A percentile compares a stretch with the other conserved stretches of the same genome.
These are phyloP conservation scores for Syncephalastrum racemosum DNA, from an alignment of 371 early-diverging fungal genomes.

Conservation along the genomic window DNA sequence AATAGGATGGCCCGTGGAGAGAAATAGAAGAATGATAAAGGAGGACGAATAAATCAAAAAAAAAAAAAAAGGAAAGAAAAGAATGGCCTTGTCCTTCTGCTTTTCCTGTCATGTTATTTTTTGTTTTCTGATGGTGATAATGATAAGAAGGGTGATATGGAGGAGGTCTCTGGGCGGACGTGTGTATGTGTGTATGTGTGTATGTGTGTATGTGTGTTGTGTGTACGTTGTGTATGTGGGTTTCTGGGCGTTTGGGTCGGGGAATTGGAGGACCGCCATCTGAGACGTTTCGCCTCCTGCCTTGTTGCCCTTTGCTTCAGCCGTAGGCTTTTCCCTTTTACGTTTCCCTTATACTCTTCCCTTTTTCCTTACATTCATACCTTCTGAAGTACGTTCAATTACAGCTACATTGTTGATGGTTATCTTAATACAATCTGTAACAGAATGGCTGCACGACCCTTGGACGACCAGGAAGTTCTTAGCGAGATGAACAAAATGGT, in stretches of 20 bases:
- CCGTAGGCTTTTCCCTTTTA: not conserved
- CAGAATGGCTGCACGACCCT: slow-evolving; percentile 55
- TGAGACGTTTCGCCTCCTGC: slow-evolving; percentile 2
- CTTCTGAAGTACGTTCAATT: too few relatives aligned
- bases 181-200: not conserved
- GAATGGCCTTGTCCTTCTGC: not conserved
- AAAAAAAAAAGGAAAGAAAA: not conserved
- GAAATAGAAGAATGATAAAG: slow-evolving; percentile 4
- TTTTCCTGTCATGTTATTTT: slow-evolving; percentile 2
- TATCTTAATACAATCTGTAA: not conserved
- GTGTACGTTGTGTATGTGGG: too few relatives aligned
- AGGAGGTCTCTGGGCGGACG: too few relatives aligned
- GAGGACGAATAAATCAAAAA: not conserved
- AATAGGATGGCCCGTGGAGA: slow-evolving; percentile 15
- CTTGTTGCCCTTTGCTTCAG: slow-evolving; percentile 3
- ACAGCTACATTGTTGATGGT: too few relatives aligned
- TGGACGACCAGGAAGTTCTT: slow-evolving; percentile 92
- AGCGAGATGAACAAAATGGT: slow-evolving; percentile 91
- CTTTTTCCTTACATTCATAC: too few relatives aligned
- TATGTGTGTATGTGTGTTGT: not conserved
- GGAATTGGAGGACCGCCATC: not conserved
- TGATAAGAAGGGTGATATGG: not conserved
- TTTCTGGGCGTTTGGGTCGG: too few relatives aligned
- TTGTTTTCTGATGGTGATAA: not conserved
- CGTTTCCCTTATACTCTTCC: slow-evolving; percentile 1